phyloP scores from a whole-genome alignment of 768 basidiomycete species.

The Tubosaeta sp. region DNA sequence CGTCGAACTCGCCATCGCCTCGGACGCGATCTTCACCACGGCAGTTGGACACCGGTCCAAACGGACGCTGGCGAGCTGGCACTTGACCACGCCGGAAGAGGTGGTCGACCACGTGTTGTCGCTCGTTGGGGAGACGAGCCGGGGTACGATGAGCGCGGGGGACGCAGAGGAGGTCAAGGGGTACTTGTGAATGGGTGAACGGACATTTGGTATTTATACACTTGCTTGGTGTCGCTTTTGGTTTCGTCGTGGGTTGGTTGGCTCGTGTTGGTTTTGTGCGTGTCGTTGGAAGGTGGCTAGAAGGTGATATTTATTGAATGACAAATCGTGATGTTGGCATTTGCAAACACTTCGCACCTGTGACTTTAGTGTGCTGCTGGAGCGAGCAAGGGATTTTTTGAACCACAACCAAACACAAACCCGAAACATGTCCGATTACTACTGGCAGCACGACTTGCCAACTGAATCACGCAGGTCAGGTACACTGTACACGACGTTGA shows the following conservation, averaged over 20 bases:
- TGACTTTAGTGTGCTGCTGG: no score
- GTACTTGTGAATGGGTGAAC: conserved; percentile 13
- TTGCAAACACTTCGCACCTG: no score
- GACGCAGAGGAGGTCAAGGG: conserved; percentile 13
- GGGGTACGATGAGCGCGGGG: background rate
- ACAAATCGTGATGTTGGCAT: no score
- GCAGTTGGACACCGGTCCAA: conserved; percentile 90
- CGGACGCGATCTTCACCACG: conserved; percentile 82
- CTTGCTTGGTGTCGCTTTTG: no score
- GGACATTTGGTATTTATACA: background rate
- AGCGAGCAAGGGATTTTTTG: no score
- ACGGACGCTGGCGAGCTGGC: conserved; percentile 88
- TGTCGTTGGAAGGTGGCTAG: no score
- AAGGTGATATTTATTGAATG: no score
- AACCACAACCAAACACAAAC: no score
- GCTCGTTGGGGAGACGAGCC: conserved; percentile 42
- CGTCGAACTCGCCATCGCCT: conserved; percentile 59
- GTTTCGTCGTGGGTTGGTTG: no score
- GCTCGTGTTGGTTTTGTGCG: no score
- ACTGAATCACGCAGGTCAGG: background rate
- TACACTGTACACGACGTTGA: background rate
- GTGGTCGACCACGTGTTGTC: conserved; percentile 76
- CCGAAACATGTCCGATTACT: background rate
- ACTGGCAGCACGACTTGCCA: background rate
- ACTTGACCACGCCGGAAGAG: conserved; percentile 85